A percentile compares a stretch with the other conserved stretches of the same genome.
Evolutionary conservation across 2,329 filamentous ascomycete species (phyloP).

Genomic region (Cladosporium sp.): DNA sequence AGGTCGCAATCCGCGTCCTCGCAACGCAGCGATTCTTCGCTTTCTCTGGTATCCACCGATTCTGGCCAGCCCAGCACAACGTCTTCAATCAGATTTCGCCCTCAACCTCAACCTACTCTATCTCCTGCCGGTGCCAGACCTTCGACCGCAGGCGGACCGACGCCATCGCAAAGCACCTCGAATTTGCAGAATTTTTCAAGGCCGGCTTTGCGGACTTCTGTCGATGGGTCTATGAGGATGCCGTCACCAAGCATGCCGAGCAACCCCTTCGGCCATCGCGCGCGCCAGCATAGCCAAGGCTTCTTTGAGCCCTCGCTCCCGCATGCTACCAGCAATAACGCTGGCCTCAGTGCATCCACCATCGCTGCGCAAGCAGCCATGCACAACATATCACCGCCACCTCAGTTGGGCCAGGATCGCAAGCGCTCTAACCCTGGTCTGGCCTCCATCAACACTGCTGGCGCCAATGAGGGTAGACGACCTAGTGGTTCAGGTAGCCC

Average conservation of each 20-base stretch:
- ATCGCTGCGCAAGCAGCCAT: conserved; percentile 75
- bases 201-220: conserved; percentile 27
- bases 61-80: conserved; percentile 34
- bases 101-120: conserved; percentile 20
- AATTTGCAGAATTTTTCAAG: conserved; percentile 31
- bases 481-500: conserved; percentile 27
- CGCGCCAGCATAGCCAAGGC: conserved; percentile 66
- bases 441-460: conserved; percentile 39
- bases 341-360: conserved; percentile 58
- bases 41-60: conserved; percentile 34
- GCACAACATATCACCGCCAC: conserved; percentile 40
- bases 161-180: conserved; percentile 26
- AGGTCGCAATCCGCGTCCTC: conserved; percentile 29
- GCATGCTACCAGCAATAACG: conserved; percentile 24
- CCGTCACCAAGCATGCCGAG: conserved; percentile 24
- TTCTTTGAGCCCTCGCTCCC: conserved; percentile 70
- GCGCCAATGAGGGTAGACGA: conserved; percentile 15
- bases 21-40: conserved; percentile 29
- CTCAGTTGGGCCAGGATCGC: conserved; percentile 34
- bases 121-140: conserved; percentile 26
- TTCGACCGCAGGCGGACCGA: conserved; percentile 27
- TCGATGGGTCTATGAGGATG: conserved; percentile 26
- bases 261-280: conserved; percentile 46
- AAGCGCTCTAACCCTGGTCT: conserved; percentile 72
- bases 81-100: conserved; percentile 17